Evolutionary conservation across 1,139 yeast species (phyloP).

Genomic region (Yamadazyma triangularis): DNA sequence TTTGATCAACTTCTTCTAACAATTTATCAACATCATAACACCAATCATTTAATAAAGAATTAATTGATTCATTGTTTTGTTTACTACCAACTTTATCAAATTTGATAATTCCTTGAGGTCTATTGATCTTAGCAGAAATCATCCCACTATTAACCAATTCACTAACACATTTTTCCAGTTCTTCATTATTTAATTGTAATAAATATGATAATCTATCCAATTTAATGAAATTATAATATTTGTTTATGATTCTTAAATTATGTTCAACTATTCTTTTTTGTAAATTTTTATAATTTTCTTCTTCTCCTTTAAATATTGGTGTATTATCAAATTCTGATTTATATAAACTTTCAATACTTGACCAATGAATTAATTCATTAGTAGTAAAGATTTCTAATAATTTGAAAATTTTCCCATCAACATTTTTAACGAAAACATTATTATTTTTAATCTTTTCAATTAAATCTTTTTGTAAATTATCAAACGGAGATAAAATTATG

Average conservation of each 20-base stretch:
- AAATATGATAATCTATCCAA: slow-evolving; percentile 75
- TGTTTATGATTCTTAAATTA: slow-evolving; percentile 82
- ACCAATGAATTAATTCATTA: slow-evolving; percentile 91
- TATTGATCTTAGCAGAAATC: slow-evolving; percentile 87
- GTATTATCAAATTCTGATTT: slow-evolving; percentile 43
- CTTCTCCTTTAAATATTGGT: slow-evolving; percentile 60
- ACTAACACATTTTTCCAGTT: slow-evolving; percentile 81
- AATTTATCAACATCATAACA: slow-evolving; percentile 80
- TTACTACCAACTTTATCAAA: slow-evolving; percentile 47
- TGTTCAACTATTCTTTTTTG: slow-evolving; percentile 92
- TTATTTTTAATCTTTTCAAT: slow-evolving; percentile 73
- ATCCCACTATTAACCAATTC: slow-evolving; percentile 87
- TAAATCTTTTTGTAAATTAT: slow-evolving; percentile 84
- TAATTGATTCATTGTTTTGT: slow-evolving; percentile 44
- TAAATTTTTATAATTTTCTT: slow-evolving; percentile 70
- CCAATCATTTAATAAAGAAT: slow-evolving; percentile 92
- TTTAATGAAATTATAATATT: slow-evolving; percentile 80
- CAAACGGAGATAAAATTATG: slow-evolving; percentile 79
- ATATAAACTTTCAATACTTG: slow-evolving; percentile 68
- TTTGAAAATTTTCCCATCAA: slow-evolving; percentile 52
- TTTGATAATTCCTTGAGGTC: slow-evolving; percentile 84
- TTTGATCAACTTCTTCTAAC: slow-evolving; percentile 85
- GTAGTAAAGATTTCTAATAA: slow-evolving; percentile 82
- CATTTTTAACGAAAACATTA: slow-evolving; percentile 58
- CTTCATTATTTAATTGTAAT: slow-evolving; percentile 69